phyloP scores from a whole-genome alignment of 805 yeast species.

The Metschnikowia hibisci region DNA sequence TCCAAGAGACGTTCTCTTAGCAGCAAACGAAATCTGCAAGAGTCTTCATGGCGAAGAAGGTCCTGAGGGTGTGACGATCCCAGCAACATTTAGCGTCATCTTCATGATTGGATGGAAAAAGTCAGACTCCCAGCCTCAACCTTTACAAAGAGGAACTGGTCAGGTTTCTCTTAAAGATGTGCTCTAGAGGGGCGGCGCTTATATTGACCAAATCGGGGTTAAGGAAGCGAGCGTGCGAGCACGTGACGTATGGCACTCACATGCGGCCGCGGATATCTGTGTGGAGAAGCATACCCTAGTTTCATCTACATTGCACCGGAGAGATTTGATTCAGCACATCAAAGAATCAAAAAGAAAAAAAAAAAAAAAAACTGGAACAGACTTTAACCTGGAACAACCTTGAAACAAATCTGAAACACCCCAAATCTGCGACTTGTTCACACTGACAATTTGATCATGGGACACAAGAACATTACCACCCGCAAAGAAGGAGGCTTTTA shows the following conservation, averaged over 20 bases:
- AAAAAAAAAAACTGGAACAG: too few relatives aligned
- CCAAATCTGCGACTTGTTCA: too few relatives aligned
- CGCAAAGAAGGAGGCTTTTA: slow-evolving; percentile 8
- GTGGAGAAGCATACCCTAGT: not conserved
- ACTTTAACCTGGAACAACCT: too few relatives aligned
- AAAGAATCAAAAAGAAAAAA: too few relatives aligned
- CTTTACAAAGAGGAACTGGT: slow-evolving; percentile 69
- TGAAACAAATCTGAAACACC: too few relatives aligned
- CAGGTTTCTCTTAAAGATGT: slow-evolving; percentile 66
- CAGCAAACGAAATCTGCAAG: slow-evolving; percentile 72
- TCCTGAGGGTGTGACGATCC: slow-evolving; percentile 48
- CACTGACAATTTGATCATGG: not conserved
- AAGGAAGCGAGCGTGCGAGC: not conserved
- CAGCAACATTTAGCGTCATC: slow-evolving; percentile 74
- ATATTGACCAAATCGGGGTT: too few relatives aligned
- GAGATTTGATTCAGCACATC: too few relatives aligned
- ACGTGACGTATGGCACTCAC: not conserved
- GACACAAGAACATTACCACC: slow-evolving; percentile 4
- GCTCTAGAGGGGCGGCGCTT: slow-evolving; percentile 19
- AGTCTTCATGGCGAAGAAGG: slow-evolving; percentile 66
- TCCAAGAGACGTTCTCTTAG: slow-evolving; percentile 61
- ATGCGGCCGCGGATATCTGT: slow-evolving; percentile 2
- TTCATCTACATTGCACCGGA: too few relatives aligned
- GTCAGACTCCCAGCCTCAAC: slow-evolving; percentile 64
- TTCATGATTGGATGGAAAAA: slow-evolving; percentile 91